Conservation (phyloP, 2,329 filamentous ascomycete species). For the Paecilomyces niveus region DNA sequence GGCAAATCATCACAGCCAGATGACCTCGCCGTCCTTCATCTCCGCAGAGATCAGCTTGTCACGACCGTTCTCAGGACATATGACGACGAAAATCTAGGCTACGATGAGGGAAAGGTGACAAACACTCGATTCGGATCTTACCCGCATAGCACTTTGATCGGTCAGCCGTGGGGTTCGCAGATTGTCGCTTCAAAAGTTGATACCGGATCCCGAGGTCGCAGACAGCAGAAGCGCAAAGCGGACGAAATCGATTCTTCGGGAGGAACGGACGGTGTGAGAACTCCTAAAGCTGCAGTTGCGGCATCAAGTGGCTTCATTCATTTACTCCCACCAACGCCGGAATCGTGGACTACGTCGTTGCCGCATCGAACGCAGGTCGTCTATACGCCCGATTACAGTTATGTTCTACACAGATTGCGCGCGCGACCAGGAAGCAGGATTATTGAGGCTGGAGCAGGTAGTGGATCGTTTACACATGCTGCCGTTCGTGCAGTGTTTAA, state of each 20-base stretch:
- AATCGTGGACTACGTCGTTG: conserved; percentile 45
- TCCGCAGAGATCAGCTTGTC: conserved; percentile 78
- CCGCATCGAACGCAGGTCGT: conserved; percentile 48
- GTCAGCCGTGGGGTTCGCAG: conserved; percentile 84
- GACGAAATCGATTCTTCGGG: conserved; percentile 31
- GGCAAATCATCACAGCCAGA: conserved; percentile 55
- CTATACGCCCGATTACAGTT: conserved; percentile 48
- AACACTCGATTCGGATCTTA: conserved; percentile 95
- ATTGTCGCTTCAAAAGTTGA: conserved; percentile 84
- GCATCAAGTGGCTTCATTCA: conserved; percentile 44
- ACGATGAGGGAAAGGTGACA: conserved; percentile 68
- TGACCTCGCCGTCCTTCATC: conserved; percentile 72
- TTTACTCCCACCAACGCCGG: conserved; percentile 42
- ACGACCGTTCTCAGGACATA: conserved; percentile 63
- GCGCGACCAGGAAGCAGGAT: conserved; percentile 39
- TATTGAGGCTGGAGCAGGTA: conserved; percentile 47
- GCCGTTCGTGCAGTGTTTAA: conserved; percentile 44
- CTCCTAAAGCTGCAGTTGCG: conserved; percentile 25
- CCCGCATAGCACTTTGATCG: conserved; percentile 69
- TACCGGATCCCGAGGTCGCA: conserved; percentile 78
- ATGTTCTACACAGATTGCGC: conserved; percentile 42
- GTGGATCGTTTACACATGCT: conserved; percentile 47
- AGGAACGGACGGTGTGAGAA: conserved; percentile 19
- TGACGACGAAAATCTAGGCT: conserved; percentile 60
- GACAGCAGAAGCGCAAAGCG: conserved; percentile 47